Conservation (phyloP, 331 rosid genomes). For the Acacia pycnantha region DNA sequence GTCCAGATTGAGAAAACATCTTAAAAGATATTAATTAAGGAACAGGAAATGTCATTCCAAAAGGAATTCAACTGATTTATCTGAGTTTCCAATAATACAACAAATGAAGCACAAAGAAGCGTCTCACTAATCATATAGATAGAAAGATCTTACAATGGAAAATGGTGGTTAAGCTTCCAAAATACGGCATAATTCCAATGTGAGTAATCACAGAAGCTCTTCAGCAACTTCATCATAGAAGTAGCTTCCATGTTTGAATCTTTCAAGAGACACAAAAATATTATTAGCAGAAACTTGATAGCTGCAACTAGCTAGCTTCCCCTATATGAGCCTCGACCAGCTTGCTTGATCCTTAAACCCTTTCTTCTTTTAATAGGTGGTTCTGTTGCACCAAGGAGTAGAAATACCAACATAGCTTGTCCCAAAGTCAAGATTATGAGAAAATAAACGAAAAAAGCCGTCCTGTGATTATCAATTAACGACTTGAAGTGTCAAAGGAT, state of each 20-base stretch:
- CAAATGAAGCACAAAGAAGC: background rate
- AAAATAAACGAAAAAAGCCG: constrained; percentile 39
- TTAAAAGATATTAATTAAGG: background rate
- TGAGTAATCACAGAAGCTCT: constrained; percentile 61
- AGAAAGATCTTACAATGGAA: constrained; percentile 57
- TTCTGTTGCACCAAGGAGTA: constrained; percentile 54
- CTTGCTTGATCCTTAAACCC: constrained; percentile 79
- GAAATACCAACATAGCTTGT: constrained; percentile 50
- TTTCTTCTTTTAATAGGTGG: constrained; percentile 79
- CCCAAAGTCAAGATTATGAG: constrained; percentile 40
- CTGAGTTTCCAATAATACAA: background rate
- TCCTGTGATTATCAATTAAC: constrained; percentile 36
- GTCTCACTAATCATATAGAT: background rate
- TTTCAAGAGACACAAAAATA: constrained; percentile 24
- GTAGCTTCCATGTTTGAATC: constrained; percentile 55
- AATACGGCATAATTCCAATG: constrained; percentile 85
- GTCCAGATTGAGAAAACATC: background rate
- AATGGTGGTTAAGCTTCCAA: constrained; percentile 78
- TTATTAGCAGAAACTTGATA: constrained; percentile 21
- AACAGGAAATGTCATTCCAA: background rate
- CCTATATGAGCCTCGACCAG: constrained; percentile 89
- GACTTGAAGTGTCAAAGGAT: constrained; percentile 14
- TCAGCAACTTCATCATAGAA: constrained; percentile 56
- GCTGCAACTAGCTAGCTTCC: constrained; percentile 76
- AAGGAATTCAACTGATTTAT: background rate